Evolutionary conservation across 148 eudicot genomes (phyloP).

Genomic region (Pouteria glomerata): DNA sequence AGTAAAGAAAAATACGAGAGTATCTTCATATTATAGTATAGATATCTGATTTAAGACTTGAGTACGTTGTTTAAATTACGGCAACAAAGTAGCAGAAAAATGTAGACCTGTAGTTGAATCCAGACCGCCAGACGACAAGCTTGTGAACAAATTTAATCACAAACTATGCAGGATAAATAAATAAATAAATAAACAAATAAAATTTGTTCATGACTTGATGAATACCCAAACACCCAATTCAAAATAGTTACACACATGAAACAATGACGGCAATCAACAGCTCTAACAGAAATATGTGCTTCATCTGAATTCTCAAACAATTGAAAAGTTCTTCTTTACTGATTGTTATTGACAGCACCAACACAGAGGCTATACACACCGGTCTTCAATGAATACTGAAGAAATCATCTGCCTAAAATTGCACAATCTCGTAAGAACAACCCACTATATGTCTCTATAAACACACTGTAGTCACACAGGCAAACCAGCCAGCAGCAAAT

Average conservation of each 20-base stretch:
- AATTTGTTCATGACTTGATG: too few relatives aligned
- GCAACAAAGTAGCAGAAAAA: too few relatives aligned
- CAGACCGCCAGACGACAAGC: too few relatives aligned
- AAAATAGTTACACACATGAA: not conserved
- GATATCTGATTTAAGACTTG: too few relatives aligned
- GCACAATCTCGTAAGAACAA: conserved; percentile 7
- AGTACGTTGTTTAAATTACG: too few relatives aligned
- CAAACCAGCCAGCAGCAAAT: conserved; percentile 13
- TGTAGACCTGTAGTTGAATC: too few relatives aligned
- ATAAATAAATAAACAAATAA: not conserved
- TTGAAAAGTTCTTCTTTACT: conserved; percentile 5
- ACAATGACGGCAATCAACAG: not conserved
- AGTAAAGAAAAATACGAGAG: too few relatives aligned
- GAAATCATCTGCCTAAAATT: not conserved
- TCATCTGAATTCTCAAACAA: conserved; percentile 3
- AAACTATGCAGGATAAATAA: not conserved
- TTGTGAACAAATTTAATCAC: not conserved
- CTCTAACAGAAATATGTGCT: conserved; percentile 5
- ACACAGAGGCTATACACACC: conserved; percentile 14
- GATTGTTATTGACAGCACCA: conserved; percentile 13
- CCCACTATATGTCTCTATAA: conserved; percentile 11
- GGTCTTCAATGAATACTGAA: conserved; percentile 9
- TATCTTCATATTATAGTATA: too few relatives aligned
- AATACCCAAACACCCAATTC: too few relatives aligned
- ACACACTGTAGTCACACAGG: conserved; percentile 4